These are phyloP conservation scores for Cerrena zonata DNA, from an alignment of 1,284 basidiomycete genomes.

Conservation along the genomic window DNA sequence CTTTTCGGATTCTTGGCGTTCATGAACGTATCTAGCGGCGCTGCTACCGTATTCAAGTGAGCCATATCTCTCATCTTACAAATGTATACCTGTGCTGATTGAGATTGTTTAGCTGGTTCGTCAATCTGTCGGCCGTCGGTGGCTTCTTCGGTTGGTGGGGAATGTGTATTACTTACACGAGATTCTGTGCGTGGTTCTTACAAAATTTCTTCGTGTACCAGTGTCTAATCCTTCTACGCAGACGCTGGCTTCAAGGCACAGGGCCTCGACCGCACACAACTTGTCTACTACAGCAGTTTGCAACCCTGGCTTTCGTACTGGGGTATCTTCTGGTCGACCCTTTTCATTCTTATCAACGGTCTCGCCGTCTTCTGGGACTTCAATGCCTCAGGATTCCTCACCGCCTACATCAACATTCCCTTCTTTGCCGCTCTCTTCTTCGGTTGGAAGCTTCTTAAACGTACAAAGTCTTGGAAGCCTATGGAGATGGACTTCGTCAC, in stretches of 20 bases:
- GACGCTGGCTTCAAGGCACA: conserved; percentile 55
- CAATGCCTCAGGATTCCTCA: conserved; percentile 55
- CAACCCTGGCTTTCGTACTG: conserved; percentile 36
- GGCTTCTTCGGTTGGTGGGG: conserved; percentile 65
- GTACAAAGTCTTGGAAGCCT: conserved; percentile 44
- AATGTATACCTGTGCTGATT: too few species aligned
- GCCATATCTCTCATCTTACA: conserved; percentile 14
- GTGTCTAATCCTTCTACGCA: too few species aligned
- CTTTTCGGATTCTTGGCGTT: conserved; percentile 46
- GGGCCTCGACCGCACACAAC: conserved; percentile 47
- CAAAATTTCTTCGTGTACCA: too few species aligned
- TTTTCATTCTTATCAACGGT: conserved; percentile 40
- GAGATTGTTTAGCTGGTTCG: conserved; percentile 45
- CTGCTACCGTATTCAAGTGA: conserved; percentile 34
- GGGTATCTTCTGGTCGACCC: conserved; percentile 34
- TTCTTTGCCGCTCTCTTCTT: conserved; percentile 44
- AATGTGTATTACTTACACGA: conserved; percentile 70
- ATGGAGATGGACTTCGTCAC: conserved; percentile 59
- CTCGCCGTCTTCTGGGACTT: conserved; percentile 40
- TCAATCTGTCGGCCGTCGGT: conserved; percentile 52
- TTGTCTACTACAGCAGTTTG: conserved; percentile 48
- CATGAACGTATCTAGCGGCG: conserved; percentile 37
- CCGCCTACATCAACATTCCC: conserved; percentile 50
- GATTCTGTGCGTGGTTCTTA: conserved; percentile 68
- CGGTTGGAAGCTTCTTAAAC: conserved; percentile 50